Evolutionary conservation across 108 stramenopile species (phyloP), one percentile per base, ranked within the genome.

Genomic region (Parietichytrium sp.): DNA sequence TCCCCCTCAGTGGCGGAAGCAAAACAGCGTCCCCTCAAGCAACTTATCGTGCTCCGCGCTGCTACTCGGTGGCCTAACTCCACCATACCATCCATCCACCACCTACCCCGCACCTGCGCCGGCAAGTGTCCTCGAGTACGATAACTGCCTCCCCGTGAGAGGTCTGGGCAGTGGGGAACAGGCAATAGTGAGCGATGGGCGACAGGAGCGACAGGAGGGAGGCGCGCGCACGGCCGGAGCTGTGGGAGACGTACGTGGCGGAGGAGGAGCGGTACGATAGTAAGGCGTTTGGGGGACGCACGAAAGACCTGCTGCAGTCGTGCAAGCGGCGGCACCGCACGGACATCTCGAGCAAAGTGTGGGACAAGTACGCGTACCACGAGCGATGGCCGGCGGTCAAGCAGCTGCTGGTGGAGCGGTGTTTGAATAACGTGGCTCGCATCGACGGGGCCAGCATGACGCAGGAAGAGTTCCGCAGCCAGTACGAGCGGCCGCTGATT

Each of bases 401-500:
- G 16, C 26, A 8, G 25, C 23, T n/a, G 78, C 78, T 47, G 47
- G 20, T 48, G 78, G 16, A 25, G 45, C 12, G 7, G 4, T 12
- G 20, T 20, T 2, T 77, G 25, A 26, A 51, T 15, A 53, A 72
- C 23, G 81, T 90, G 29, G 45, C 48, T 20, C 29, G 87, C 23
- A 81, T 88, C 30, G 47, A 78, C 51, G 30, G 51, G 7, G 77
- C 80, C 23, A 80, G 85, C 29, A 33, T 85, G n/a, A 83, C 84
- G 16, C 80, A 81, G 0, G 84, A 87, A 26, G 51, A 84, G 27
- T 90, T 90, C 33, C 54, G 80, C 25, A 49, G 52, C 38, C 36
- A 80, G 33, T 90, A 85, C 52, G 90, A 90, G 82, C 42, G 29
- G 79, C 33, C 42, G n/a, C 26, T 52, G 26, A 23, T 84, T 29